Evolutionary conservation across 345 rosid genomes (phyloP).

Genomic region (Laguncularia racemosa): DNA sequence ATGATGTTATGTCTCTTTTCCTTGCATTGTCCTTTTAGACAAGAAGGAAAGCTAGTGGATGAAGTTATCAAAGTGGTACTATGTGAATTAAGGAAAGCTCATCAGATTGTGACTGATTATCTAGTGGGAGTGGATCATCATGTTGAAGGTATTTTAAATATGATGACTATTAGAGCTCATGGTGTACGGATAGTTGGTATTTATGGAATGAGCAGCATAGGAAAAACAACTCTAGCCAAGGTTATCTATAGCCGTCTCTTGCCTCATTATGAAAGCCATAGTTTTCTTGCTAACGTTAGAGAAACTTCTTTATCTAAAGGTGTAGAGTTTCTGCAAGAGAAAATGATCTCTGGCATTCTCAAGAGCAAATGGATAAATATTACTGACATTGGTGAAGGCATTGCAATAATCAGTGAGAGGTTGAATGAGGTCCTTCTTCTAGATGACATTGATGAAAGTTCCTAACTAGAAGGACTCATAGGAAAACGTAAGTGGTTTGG

Average conservation of each 20-base stretch:
- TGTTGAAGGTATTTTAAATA: background rate
- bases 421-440: too few relatives aligned
- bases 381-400: background rate
- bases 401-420: background rate
- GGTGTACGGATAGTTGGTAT: background rate
- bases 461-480: too few relatives aligned
- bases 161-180: background rate
- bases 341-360: background rate
- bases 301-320: background rate
- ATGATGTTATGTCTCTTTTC: too few relatives aligned
- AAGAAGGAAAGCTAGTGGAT: background rate
- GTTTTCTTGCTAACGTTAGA: constrained; percentile 4
- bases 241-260: background rate
- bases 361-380: background rate
- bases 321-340: background rate
- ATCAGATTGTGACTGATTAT: background rate
- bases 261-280: background rate
- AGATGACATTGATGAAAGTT: too few relatives aligned
- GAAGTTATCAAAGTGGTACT: background rate
- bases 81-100: background rate
- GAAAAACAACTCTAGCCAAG: constrained; percentile 7
- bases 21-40: background rate
- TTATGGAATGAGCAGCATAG: constrained; percentile 5
- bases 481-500: too few relatives aligned
- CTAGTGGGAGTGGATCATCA: constrained; percentile 8